Conservation (phyloP, 108 stramenopile genomes). For the Pseudonitzschia delicatissima region DNA sequence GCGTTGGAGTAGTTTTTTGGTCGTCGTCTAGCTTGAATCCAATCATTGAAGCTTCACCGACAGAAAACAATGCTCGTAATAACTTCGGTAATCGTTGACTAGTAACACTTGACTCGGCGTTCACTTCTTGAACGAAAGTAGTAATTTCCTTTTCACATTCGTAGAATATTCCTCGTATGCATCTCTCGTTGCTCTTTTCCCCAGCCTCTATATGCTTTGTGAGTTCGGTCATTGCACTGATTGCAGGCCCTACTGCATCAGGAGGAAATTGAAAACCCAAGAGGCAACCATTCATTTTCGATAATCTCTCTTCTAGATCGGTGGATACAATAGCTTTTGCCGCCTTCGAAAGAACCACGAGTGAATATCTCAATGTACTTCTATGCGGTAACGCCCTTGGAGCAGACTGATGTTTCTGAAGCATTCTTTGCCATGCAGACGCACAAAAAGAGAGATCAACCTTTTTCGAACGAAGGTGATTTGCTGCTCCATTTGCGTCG, state of each 20-base stretch:
- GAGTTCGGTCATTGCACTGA: slow-evolving; percentile 41
- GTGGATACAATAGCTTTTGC: slow-evolving; percentile 36
- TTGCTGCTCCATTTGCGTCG: slow-evolving; percentile 10
- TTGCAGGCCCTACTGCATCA: slow-evolving; percentile 50
- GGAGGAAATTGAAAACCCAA: slow-evolving; percentile 43
- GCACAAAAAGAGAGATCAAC: slow-evolving; percentile 51
- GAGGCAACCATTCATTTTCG: slow-evolving; percentile 35
- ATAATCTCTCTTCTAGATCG: slow-evolving; percentile 25
- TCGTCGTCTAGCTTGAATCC: slow-evolving; percentile 59
- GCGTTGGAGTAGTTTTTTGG: slow-evolving; percentile 11
- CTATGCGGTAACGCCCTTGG: slow-evolving; percentile 1
- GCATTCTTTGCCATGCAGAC: slow-evolving; percentile 42
- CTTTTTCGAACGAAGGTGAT: slow-evolving; percentile 8
- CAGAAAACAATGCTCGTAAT: slow-evolving; percentile 50
- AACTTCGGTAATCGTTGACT: slow-evolving; percentile 24
- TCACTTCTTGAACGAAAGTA: slow-evolving; percentile 31
- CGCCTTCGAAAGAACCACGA: slow-evolving; percentile 55
- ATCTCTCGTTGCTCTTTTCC: background rate
- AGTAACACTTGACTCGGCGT: slow-evolving; percentile 21
- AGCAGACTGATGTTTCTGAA: background rate
- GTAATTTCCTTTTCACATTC: slow-evolving; percentile 49
- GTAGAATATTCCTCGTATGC: slow-evolving; percentile 23
- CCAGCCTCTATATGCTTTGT: background rate
- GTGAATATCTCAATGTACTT: slow-evolving; percentile 39
- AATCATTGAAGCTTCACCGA: slow-evolving; percentile 71